Conservation (phyloP, 352 stramenopile species). For the Saprolegnia parasitica region DNA sequence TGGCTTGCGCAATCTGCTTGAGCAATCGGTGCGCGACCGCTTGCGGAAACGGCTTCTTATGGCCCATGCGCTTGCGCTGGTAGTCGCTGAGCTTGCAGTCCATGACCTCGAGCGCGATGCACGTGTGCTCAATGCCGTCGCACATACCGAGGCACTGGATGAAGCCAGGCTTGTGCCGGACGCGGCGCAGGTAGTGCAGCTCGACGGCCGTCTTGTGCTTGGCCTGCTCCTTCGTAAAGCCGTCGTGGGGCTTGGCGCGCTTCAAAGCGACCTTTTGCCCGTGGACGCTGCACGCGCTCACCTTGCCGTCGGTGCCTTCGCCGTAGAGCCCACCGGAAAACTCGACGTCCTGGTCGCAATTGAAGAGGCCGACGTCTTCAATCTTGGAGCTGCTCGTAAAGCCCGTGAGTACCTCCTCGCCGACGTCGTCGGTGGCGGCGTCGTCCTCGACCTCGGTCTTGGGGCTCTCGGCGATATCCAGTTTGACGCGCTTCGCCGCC, state of each 20-base stretch:
- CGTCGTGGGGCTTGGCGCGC: constrained; percentile 69
- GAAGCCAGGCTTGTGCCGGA: constrained; percentile 70
- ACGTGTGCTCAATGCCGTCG: constrained; percentile 79
- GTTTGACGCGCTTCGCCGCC: constrained; percentile 5
- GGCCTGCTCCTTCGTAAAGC: constrained; percentile 66
- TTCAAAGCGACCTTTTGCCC: constrained; percentile 82
- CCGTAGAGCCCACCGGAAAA: constrained; percentile 78
- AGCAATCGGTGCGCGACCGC: constrained; percentile 34
- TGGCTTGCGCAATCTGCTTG: constrained; percentile 67
- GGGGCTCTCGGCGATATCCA: constrained; percentile 8
- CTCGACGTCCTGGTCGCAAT: constrained; percentile 73
- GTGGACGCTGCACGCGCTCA: constrained; percentile 65
- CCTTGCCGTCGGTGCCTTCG: constrained; percentile 79
- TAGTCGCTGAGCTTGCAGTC: constrained; percentile 86
- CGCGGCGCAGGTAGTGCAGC: constrained; percentile 71
- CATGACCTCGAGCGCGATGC: constrained; percentile 83
- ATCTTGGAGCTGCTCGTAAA: constrained; percentile 82
- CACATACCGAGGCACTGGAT: constrained; percentile 77
- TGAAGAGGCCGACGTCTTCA: constrained; percentile 79
- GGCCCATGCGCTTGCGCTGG: constrained; percentile 54
- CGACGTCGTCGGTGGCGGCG: background rate
- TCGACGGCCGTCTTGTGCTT: constrained; percentile 74
- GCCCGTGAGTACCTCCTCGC: constrained; percentile 16
- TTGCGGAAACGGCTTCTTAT: constrained; percentile 23
- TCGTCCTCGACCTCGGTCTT: constrained; percentile 23